Base-by-base conservation (phyloP, 2,329 filamentous ascomycete genomes). In the Xylariaceae sp. region DNA sequence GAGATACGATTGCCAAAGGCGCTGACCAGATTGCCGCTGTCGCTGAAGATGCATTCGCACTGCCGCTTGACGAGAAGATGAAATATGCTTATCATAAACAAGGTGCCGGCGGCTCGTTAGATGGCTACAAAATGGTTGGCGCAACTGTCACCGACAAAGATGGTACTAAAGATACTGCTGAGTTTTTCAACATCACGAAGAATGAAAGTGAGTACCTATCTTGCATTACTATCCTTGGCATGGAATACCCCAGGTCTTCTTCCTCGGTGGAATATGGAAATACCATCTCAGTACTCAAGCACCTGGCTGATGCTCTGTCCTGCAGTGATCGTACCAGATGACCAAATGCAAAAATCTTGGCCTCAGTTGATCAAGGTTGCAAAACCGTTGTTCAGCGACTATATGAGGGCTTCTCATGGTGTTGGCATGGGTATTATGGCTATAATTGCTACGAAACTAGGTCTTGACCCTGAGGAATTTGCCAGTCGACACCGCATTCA, bases 141-240 rank as follows among this genome's bases (percentile, higher is more conserved):
- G 60, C 58, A 17, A 64, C 65, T 19, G 42, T 60, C 18, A 59
- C 66, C 22, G 67, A 69, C 54, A 60, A 57, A 39, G 18, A 46
- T 12, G 63, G 63, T 11, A 60, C 59, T 2, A 60, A 48, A 7
- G 68, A 71, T 47, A 66, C 63, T 11, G 66, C 65, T 45, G 66
- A 70, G 59, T 70, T 70, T 58, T 68, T 68, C 58, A 68, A 67
- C 53, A 55, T 69, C 1, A 57, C 59, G 48, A 70, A 70, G 54
- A 65, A 70, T 49, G 64, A 69, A 42, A 63, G 56, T 58, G 38
- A 58, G 56, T 45, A 19, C 5, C 12, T 11, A 17, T 10, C 31
- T 7, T 18, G 5, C 5, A 42, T 40, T 14, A 17, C 13, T 2
- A 9, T 11, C 16, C 36, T 43, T 12, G 12, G 14, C 36, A 3